Conservation (phyloP, 2,329 filamentous ascomycete genomes). For the Huntiella omanensis region DNA sequence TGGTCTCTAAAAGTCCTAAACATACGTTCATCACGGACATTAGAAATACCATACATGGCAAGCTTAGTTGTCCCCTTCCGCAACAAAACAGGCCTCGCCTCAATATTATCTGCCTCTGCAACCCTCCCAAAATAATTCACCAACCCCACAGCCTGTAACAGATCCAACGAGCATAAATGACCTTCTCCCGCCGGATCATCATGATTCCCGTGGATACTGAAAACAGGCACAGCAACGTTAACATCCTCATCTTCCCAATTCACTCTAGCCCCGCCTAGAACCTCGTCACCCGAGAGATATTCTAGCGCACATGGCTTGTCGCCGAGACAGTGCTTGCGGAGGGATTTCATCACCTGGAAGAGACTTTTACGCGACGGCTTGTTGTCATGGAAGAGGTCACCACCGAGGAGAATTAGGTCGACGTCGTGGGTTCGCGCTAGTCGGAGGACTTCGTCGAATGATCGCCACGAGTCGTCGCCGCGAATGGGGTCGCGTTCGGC, state of each 20-base stretch:
- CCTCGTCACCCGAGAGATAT: constrained; percentile 76
- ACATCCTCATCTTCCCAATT: constrained; percentile 98
- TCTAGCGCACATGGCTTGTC: constrained; percentile 92
- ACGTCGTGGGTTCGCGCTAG: constrained; percentile 74
- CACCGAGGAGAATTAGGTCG: constrained; percentile 90
- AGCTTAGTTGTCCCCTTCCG: constrained; percentile 90
- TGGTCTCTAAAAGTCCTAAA: constrained; percentile 86
- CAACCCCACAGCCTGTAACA: constrained; percentile 77
- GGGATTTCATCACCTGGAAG: constrained; percentile 90
- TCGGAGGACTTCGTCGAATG: constrained; percentile 88
- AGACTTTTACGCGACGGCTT: constrained; percentile 89
- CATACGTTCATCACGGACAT: constrained; percentile 86
- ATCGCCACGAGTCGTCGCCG: constrained; percentile 93
- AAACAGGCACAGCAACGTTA: constrained; percentile 91
- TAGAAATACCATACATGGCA: constrained; percentile 84
- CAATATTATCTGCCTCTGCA: constrained; percentile 81
- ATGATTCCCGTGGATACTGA: constrained; percentile 96
- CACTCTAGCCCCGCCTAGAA: constrained; percentile 78
- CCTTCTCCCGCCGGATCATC: constrained; percentile 96
- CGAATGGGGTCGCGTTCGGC: constrained; percentile 83
- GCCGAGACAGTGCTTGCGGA: constrained; percentile 83
- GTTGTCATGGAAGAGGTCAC: constrained; percentile 95
- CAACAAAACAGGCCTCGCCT: constrained; percentile 74
- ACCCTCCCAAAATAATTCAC: constrained; percentile 93
- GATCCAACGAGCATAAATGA: constrained; percentile 73